Percentiles rank a stretch among this genome's conserved stretches.
phyloP scores from a whole-genome alignment of 176 grass and related monocot species.

The Leersia perrieri region DNA sequence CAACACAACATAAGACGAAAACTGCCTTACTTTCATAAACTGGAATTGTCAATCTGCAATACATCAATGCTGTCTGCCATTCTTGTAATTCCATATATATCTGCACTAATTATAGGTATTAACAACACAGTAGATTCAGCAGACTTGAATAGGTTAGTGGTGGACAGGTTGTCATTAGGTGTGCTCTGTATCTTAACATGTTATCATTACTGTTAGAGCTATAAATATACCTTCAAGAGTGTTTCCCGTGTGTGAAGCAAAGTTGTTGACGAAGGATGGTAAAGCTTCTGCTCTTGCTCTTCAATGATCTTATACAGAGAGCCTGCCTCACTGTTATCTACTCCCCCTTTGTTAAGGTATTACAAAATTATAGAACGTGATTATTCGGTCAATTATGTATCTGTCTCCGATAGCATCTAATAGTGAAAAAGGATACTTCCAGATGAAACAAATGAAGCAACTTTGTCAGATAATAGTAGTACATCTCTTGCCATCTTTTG shows the following conservation, averaged over 20 bases:
- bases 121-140: not conserved
- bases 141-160: not conserved
- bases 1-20: slow-evolving; percentile 1
- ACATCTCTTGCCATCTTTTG: slow-evolving; percentile 57
- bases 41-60: slow-evolving; percentile 87
- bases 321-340: slow-evolving; percentile 72
- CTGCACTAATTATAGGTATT: slow-evolving; percentile 43
- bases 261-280: slow-evolving; percentile 62
- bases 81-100: slow-evolving; percentile 82
- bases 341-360: slow-evolving; percentile 35
- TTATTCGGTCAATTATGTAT: not conserved
- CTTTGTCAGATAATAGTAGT: slow-evolving; percentile 49
- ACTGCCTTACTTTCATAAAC: slow-evolving; percentile 70
- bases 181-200: not conserved
- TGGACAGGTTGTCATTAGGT: not conserved
- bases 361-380: not conserved
- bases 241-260: slow-evolving; percentile 78
- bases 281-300: slow-evolving; percentile 55
- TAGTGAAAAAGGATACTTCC: slow-evolving; percentile 67
- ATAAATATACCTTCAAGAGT: slow-evolving; percentile 74
- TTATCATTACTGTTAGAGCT: not conserved
- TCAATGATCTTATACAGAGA: slow-evolving; percentile 61
- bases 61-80: slow-evolving; percentile 66
- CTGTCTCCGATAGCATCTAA: not conserved
- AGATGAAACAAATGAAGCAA: slow-evolving; percentile 47